phyloP scores from a whole-genome alignment of 139 green algal genomes.

The Coelastrella sp. region DNA sequence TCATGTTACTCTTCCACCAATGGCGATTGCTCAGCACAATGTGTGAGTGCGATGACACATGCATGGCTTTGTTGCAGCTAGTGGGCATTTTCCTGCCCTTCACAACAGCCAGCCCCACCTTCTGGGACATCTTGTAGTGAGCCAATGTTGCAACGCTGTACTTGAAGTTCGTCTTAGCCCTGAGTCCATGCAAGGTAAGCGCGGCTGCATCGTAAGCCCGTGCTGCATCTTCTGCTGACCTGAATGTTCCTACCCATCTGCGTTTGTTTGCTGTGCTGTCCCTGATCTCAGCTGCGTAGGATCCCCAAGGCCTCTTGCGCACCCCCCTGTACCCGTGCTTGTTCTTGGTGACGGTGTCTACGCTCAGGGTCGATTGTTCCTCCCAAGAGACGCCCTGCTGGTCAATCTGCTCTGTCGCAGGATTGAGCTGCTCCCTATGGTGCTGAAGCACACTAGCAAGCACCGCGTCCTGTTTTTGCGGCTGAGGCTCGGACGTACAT shows the following conservation, averaged over 20 bases:
- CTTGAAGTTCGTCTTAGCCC: constrained; percentile 81
- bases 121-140: not conserved
- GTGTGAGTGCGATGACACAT: not conserved
- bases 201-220: constrained; percentile 85
- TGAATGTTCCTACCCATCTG: constrained; percentile 85
- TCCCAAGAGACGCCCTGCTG: not conserved
- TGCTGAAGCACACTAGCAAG: too few species aligned
- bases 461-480: too few species aligned
- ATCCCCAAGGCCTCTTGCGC: constrained; percentile 58
- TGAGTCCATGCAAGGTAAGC: constrained; percentile 75
- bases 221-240: constrained; percentile 71
- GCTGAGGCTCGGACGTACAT: too few species aligned
- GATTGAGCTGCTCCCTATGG: not conserved
- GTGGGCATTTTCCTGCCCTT: not conserved
- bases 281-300: constrained; percentile 87
- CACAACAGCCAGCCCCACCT: not conserved
- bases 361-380: not conserved
- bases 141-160: constrained; percentile 51
- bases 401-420: not conserved
- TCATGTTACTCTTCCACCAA: too few species aligned
- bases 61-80: not conserved
- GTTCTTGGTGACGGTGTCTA: not conserved
- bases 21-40: too few species aligned
- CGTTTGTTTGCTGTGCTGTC: constrained; percentile 73
- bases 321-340: not conserved